Base-by-base conservation (phyloP, 805 yeast genomes). In the Teunomyces funiuensis region DNA sequence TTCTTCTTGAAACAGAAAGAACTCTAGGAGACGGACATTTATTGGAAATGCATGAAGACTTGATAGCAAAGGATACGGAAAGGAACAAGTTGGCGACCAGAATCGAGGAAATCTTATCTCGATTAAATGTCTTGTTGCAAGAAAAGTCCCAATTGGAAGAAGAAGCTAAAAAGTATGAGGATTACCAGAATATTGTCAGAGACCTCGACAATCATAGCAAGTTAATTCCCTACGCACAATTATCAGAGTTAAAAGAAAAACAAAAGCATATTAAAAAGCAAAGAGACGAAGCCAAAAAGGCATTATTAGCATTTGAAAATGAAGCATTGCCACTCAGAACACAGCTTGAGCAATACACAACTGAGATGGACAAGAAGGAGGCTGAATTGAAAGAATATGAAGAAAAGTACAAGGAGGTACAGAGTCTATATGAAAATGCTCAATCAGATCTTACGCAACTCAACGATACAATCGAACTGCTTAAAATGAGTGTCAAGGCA, bases 1-100 rank as follows among this genome's bases (percentile, higher is more conserved):
- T 91, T 6, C 69, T 93, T 9, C 54, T 70, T 18, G 95, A 88
- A 53, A 87, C 96, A 1, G 88, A 89, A 54, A 67, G 91, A 44
- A 88, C 97, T 1, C 77, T 88, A 23, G 87, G 85, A 4, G 69
- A 77, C 38, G 77, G 83, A 2, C 71, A 76, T 28, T 63, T 90
- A 49, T 58, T 80, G 3, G 62, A 61, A 2, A 72, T 71, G 37
- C 95, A 91, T 53, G 73, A 77, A 27, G 52, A 65, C 20, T 68
- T 91, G 36, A 80, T 76, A 23, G 60, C 60, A 4, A 63, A 78
- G 9, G 88, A 86, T 49, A 58, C 50, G 5, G 55, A 57, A 9
- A 55, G 66, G 38, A 64, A 60, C 36, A 57, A 52, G 6, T 54
- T 63, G 13, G 41, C 45, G 1, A 53, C 53, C 14, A 52, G 59